A percentile compares a stretch with the other conserved stretches of the same genome.
phyloP scores from a whole-genome alignment of 768 basidiomycete genomes.

The Amanita polypyramis region DNA sequence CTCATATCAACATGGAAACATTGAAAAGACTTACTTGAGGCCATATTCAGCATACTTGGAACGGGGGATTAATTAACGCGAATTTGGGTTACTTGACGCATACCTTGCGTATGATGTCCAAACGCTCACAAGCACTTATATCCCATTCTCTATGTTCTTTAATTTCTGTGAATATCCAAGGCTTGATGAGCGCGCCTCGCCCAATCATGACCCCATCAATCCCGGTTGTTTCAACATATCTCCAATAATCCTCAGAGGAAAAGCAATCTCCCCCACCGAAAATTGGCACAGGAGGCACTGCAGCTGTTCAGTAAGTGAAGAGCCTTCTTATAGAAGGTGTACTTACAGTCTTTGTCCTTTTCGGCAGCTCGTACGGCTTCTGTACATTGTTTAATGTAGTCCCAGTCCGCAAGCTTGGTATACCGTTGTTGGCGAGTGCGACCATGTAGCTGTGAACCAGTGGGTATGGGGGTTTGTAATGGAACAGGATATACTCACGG shows the following conservation, averaged over 20 bases:
- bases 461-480: neutral
- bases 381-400: constrained; percentile 84
- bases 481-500: constrained; percentile 19
- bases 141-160: constrained; percentile 92
- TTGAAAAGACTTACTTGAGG: constrained; percentile 42
- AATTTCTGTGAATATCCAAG: constrained; percentile 93
- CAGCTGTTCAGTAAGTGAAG: neutral
- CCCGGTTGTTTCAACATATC: constrained; percentile 62
- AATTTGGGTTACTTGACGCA: constrained; percentile 9
- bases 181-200: constrained; percentile 91
- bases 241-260: constrained; percentile 77
- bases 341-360: constrained; percentile 61
- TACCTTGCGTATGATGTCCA: constrained; percentile 72
- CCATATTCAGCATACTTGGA: constrained; percentile 79
- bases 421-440: constrained; percentile 93
- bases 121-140: constrained; percentile 73
- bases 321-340: neutral
- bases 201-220: constrained; percentile 96
- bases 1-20: neutral
- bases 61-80: neutral
- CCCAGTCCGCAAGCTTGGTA: constrained; percentile 87
- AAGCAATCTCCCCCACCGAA: constrained; percentile 96
- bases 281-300: constrained; percentile 82
- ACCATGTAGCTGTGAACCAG: constrained; percentile 76
- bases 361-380: constrained; percentile 64